Percentiles rank a stretch among this genome's conserved stretches.
Conservation (phyloP, 2,329 filamentous ascomycete species). For the Hymenoscyphus linearis region DNA sequence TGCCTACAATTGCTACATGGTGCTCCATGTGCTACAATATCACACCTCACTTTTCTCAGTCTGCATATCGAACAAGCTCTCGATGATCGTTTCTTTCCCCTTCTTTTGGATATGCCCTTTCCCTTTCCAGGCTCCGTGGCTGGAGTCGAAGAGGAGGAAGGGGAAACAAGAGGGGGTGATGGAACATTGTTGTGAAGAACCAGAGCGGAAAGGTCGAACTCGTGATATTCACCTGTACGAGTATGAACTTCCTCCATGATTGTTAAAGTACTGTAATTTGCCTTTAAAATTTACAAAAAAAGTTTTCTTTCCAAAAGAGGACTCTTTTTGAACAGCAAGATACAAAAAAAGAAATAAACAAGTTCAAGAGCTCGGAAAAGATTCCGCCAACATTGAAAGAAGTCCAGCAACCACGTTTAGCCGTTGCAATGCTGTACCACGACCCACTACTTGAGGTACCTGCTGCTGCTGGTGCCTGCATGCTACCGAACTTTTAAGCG, state of each 20-base stretch:
- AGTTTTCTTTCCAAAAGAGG: neutral
- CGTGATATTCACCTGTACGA: neutral
- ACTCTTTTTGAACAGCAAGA: neutral
- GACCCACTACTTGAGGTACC: too few species aligned
- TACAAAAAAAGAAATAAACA: neutral
- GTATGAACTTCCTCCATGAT: neutral
- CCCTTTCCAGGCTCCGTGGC: neutral
- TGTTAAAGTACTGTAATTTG: neutral
- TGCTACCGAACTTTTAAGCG: too few species aligned
- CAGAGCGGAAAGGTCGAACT: constrained; percentile 5
- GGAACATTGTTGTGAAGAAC: neutral
- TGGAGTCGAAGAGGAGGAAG: neutral
- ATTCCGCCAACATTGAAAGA: neutral
- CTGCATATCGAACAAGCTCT: constrained; percentile 16
- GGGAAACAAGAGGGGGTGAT: neutral
- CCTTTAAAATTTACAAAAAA: neutral
- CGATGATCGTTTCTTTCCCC: constrained; percentile 14
- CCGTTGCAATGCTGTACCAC: too few species aligned
- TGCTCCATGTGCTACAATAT: constrained; percentile 12
- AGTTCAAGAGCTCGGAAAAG: neutral
- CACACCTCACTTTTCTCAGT: constrained; percentile 15
- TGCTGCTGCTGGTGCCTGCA: too few species aligned
- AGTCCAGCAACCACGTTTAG: too few species aligned
- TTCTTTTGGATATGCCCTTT: constrained; percentile 8
- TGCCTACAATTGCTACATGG: constrained; percentile 17